Percentiles rank a stretch among this genome's conserved stretches.
These are phyloP conservation scores for Plantago ovata DNA, from an alignment of 257 asterid species.

Conservation along the genomic window DNA sequence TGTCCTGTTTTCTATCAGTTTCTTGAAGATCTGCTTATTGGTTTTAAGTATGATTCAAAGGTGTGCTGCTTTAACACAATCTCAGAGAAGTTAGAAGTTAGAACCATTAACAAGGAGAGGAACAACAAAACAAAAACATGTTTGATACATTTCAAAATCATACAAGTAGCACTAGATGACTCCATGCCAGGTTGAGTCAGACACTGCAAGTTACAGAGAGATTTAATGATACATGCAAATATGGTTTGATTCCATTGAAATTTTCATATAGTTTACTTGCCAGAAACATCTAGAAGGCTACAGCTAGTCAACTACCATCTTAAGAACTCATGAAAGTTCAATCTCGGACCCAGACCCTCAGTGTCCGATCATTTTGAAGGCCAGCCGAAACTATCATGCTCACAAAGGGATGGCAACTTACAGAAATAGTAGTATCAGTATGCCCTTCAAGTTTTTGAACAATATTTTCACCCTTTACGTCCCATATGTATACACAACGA, in stretches of 20 bases:
- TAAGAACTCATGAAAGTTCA: constrained; percentile 13
- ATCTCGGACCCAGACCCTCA: constrained; percentile 83
- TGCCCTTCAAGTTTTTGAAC: constrained; percentile 89
- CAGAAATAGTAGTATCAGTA: constrained; percentile 70
- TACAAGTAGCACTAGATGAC: too few relatives aligned
- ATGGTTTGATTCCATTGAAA: neutral
- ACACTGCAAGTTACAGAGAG: neutral
- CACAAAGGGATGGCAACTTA: constrained; percentile 56
- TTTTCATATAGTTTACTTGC: neutral
- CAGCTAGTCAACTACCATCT: neutral
- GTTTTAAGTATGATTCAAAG: too few relatives aligned
- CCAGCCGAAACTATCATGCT: constrained; percentile 86
- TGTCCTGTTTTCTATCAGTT: neutral
- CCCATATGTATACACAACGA: constrained; percentile 71
- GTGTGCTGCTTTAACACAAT: too few relatives aligned
- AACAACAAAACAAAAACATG: too few relatives aligned
- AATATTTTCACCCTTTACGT: constrained; percentile 65
- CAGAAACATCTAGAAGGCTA: too few relatives aligned
- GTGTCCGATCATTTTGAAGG: constrained; percentile 66
- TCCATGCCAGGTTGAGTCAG: neutral
- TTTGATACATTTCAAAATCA: too few relatives aligned
- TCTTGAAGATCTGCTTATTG: too few relatives aligned
- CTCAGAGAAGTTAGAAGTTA: too few relatives aligned
- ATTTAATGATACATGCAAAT: neutral
- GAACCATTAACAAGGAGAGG: too few relatives aligned